Percentiles rank a stretch among this genome's conserved stretches.
Evolutionary conservation across 2,329 filamentous ascomycete genomes (phyloP).

Genomic region (Didymella pomorum): DNA sequence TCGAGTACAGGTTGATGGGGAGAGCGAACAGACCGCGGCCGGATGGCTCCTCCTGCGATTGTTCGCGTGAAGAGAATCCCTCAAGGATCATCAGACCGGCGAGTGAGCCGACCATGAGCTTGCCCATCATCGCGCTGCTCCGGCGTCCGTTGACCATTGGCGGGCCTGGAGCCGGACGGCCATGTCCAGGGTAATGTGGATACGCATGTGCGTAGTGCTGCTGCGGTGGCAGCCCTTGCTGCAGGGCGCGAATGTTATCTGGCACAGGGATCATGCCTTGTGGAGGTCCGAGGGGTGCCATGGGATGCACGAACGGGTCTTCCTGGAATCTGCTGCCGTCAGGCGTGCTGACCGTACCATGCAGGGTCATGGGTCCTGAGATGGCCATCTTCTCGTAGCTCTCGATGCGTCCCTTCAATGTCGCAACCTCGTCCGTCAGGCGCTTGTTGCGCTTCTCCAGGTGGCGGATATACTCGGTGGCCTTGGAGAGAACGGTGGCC

Average conservation of each 20-base stretch:
- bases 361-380: constrained; percentile 52
- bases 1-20: constrained; percentile 46
- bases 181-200: constrained; percentile 39
- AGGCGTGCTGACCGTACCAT: constrained; percentile 43
- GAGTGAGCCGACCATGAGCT: constrained; percentile 91
- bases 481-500: constrained; percentile 94
- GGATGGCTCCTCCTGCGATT: constrained; percentile 58
- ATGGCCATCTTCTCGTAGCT: constrained; percentile 75
- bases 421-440: constrained; percentile 80
- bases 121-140: constrained; percentile 65
- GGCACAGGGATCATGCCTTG: constrained; percentile 55
- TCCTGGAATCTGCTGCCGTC: constrained; percentile 50
- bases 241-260: constrained; percentile 53
- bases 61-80: constrained; percentile 71
- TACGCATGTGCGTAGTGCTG: constrained; percentile 51
- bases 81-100: constrained; percentile 93
- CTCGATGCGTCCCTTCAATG: constrained; percentile 76
- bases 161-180: constrained; percentile 35
- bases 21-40: constrained; percentile 54
- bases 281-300: constrained; percentile 42
- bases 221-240: constrained; percentile 48
- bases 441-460: constrained; percentile 89
- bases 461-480: constrained; percentile 94
- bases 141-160: constrained; percentile 54
- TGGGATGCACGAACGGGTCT: constrained; percentile 45